Evolutionary conservation across 768 basidiomycete species (phyloP).

Genomic region (Boletellus emodensis): DNA sequence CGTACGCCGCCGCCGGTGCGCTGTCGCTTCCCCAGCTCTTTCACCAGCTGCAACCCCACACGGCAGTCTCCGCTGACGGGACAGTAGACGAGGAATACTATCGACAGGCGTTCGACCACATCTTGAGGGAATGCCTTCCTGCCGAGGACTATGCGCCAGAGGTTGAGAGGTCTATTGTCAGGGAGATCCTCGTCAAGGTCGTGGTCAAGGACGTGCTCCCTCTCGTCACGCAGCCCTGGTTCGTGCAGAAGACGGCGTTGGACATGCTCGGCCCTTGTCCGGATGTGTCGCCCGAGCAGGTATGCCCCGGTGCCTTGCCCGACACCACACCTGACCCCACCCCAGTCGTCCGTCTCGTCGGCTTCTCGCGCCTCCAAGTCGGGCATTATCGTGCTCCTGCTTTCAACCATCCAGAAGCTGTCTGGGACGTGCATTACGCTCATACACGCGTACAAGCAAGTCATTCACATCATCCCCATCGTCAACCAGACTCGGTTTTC

Average conservation of each 20-base stretch:
- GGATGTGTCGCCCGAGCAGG: constrained; percentile 22
- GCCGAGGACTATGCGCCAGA: constrained; percentile 69
- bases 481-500: constrained; percentile 45
- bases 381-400: constrained; percentile 58
- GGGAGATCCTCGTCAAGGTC: constrained; percentile 80
- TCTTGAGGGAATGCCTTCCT: constrained; percentile 72
- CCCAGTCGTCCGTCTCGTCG: constrained; percentile 20
- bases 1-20: constrained; percentile 68
- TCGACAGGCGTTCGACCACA: constrained; percentile 71
- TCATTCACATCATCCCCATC: constrained; percentile 57
- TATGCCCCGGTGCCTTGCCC: not conserved
- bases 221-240: constrained; percentile 84
- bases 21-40: constrained; percentile 64
- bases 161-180: constrained; percentile 73
- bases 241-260: constrained; percentile 68
- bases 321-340: not conserved
- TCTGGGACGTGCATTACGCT: constrained; percentile 67
- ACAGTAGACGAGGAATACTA: constrained; percentile 69
- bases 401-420: constrained; percentile 69
- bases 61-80: constrained; percentile 70
- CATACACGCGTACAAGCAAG: constrained; percentile 64
- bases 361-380: constrained; percentile 45
- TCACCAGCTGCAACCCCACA: constrained; percentile 79
- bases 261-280: constrained; percentile 55
- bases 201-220: constrained; percentile 66